Percentiles rank a stretch among this genome's conserved stretches.
These are phyloP conservation scores for Cutaneotrichosporon sp. DNA, from an alignment of 1,284 basidiomycete species.

Conservation along the genomic window DNA sequence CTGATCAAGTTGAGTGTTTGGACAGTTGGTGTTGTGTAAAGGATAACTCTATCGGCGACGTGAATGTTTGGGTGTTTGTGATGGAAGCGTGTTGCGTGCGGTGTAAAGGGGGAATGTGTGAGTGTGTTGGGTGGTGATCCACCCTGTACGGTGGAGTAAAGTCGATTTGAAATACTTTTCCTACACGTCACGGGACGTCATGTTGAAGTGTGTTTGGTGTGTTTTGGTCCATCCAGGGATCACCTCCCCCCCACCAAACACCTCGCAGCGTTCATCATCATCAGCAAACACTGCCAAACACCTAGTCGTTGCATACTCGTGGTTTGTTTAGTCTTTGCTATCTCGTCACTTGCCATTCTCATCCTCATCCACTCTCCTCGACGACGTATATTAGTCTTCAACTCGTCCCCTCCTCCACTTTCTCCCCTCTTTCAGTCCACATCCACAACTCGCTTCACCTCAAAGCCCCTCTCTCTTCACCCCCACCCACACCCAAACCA, in stretches of 20 bases:
- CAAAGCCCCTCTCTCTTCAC: not conserved
- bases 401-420: not conserved
- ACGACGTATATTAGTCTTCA: not conserved
- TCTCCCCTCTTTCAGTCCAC: not conserved
- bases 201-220: too few relatives aligned
- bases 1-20: not conserved
- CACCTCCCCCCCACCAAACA: too few relatives aligned
- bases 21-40: too few relatives aligned
- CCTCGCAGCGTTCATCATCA: not conserved
- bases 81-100: not conserved
- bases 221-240: too few relatives aligned
- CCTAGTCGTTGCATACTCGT: not conserved
- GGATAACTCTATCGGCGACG: too few relatives aligned
- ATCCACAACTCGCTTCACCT: not conserved
- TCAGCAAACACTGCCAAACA: not conserved
- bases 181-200: too few relatives aligned
- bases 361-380: not conserved
- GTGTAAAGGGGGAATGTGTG: too few relatives aligned
- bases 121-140: too few relatives aligned
- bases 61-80: too few relatives aligned
- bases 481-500: conserved; percentile 5
- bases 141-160: too few relatives aligned
- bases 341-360: not conserved
- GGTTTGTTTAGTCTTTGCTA: not conserved
- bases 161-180: too few relatives aligned